Conservation (phyloP, 148 eudicot species). For the Gaultheria prostrata region DNA sequence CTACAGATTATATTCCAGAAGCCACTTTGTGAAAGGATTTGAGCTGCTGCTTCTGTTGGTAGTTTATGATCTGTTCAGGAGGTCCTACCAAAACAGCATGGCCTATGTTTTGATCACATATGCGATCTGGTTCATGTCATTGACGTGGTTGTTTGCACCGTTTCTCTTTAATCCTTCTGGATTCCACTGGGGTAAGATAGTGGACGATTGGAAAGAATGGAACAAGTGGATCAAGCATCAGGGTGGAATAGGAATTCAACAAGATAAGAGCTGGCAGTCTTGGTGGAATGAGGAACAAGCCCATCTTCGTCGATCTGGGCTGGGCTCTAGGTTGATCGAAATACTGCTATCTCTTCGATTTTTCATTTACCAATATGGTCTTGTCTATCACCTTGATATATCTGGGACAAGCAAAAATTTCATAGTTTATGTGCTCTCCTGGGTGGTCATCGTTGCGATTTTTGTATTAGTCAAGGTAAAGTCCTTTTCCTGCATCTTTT, state of each 20-base stretch:
- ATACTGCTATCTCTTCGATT: slow-evolving; percentile 67
- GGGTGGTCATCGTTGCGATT: slow-evolving; percentile 73
- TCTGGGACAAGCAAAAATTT: slow-evolving; percentile 67
- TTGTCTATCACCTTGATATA: slow-evolving; percentile 93
- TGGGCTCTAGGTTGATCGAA: slow-evolving; percentile 63
- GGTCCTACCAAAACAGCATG: slow-evolving; percentile 62
- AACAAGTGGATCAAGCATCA: slow-evolving; percentile 90
- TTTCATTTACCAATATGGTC: slow-evolving; percentile 91
- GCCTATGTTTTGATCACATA: slow-evolving; percentile 76
- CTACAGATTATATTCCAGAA: slow-evolving; percentile 85
- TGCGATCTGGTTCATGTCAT: slow-evolving; percentile 90
- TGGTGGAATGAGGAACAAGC: slow-evolving; percentile 97
- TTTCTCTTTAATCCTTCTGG: slow-evolving; percentile 93
- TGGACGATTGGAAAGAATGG: slow-evolving; percentile 95
- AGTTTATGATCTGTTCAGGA: slow-evolving; percentile 73
- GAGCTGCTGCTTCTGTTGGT: slow-evolving; percentile 69
- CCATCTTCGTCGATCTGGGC: slow-evolving; percentile 60
- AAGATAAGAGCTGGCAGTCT: slow-evolving; percentile 98
- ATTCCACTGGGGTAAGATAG: slow-evolving; percentile 80
- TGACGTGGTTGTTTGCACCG: slow-evolving; percentile 95
- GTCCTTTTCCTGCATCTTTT: slow-evolving; percentile 4
- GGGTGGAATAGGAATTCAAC: slow-evolving; percentile 86
- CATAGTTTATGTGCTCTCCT: slow-evolving; percentile 77
- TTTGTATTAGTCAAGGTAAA: slow-evolving; percentile 84
- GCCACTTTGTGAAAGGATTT: slow-evolving; percentile 93